Evolutionary conservation across 495 filamentous ascomycete genomes (phyloP), one percentile per base, ranked within the genome.

Genomic region (Talaromyces thailandensis): DNA sequence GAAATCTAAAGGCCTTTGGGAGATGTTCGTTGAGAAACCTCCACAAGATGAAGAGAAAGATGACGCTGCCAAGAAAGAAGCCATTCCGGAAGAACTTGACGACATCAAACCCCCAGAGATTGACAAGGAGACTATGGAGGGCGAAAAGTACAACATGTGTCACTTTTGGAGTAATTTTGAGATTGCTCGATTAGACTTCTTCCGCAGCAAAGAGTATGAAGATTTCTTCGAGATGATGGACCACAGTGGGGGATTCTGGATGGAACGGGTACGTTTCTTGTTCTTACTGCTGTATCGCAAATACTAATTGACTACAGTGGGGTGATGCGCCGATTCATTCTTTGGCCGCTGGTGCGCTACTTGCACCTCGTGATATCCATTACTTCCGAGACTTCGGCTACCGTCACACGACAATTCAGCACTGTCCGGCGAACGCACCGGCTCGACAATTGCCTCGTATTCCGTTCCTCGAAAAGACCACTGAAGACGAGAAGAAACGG

Each of bases 121-220:
- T 51, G 91, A 98, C 70, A 84, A 86, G 0, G 95, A 98, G 69
- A 86, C 88, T 18, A 99, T 99, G 94, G 95, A 97, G 70, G 90
- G 91, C 63, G 94, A 99, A 69, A 89, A 83, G 65, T 99, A 99
- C 79, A 99, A 99, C 79, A 99, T 99, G 94, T 99, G 94, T 76
- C 94, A 99, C 81, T 99, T 98, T 81, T 99, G 94, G 94, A 96
- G 91, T 80, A 99, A 99, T 72, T 99, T 99, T 63, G 94, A 99
- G 76, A 99, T 99, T 76, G 94, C 94, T 21, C 85, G 87, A 60
- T 81, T 99, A 59, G 88, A 90, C 78, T 99, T 91, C 81, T 97
- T 97, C 84, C 85, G 94, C 66, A 96, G 92, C 78, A 91, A 96
- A 74, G 87, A 88, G 67, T 99, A 99, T 72, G 90, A 95, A 71